phyloP scores from a whole-genome alignment of 2,329 filamentous ascomycete genomes.

The Apiospora koreana region DNA sequence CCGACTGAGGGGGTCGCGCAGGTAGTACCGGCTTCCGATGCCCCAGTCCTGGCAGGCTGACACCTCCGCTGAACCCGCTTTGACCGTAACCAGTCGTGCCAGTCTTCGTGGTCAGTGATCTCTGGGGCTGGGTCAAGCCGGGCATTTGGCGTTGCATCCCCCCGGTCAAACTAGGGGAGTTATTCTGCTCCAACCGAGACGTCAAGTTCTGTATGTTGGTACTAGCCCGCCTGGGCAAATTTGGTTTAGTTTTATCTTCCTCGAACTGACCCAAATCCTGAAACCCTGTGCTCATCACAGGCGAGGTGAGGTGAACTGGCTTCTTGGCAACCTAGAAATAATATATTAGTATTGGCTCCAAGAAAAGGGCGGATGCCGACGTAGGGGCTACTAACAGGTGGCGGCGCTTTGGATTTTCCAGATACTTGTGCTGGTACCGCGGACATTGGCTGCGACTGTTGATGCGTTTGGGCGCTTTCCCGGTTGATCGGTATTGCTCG shows the following conservation, averaged over 20 bases:
- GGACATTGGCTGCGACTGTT: conserved; percentile 21
- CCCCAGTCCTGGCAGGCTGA: conserved; percentile 30
- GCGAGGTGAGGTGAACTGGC: conserved; percentile 53
- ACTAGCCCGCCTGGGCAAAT: conserved; percentile 27
- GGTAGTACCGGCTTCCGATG: conserved; percentile 32
- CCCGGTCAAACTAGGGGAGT: conserved; percentile 25
- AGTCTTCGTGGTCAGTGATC: conserved; percentile 17
- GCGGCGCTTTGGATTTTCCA: conserved; percentile 32
- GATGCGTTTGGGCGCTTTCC: conserved; percentile 31
- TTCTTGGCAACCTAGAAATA: conserved; percentile 62
- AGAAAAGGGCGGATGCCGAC: background rate
- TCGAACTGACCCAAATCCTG: conserved; percentile 20
- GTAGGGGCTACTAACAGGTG: conserved; percentile 31
- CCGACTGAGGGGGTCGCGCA: conserved; percentile 24
- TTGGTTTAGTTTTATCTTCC: conserved; percentile 25
- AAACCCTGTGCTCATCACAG: conserved; percentile 26
- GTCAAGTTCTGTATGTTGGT: conserved; percentile 31
- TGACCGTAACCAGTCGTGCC: conserved; percentile 7
- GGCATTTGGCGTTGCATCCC: conserved; percentile 24
- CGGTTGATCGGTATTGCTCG: conserved; percentile 33
- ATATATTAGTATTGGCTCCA: conserved; percentile 31
- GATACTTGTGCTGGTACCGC: conserved; percentile 23
- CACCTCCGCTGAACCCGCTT: conserved; percentile 19
- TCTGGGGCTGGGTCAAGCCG: conserved; percentile 9
- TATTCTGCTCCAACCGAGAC: conserved; percentile 29